These are phyloP conservation scores for Cylindrotheca fusiformis DNA, from an alignment of 108 stramenopile genomes.

Conservation along the genomic window DNA sequence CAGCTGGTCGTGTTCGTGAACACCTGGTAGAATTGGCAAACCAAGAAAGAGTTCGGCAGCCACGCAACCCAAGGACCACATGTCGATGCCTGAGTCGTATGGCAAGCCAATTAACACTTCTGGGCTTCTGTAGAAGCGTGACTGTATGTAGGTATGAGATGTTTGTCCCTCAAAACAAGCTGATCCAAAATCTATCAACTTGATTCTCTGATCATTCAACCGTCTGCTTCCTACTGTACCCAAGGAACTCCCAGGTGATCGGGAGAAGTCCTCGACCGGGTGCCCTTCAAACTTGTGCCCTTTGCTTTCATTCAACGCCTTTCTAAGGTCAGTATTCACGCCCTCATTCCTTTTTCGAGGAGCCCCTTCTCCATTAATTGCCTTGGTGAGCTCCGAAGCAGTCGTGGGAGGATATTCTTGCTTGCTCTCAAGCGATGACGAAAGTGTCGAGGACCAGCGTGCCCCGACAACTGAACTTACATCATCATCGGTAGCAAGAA, in stretches of 20 bases:
- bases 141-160: conserved; percentile 96
- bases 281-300: no score
- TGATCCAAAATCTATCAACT: conserved; percentile 97
- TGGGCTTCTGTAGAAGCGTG: conserved; percentile 97
- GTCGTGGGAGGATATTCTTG: not conserved
- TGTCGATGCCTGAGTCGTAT: conserved; percentile 96
- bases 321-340: not conserved
- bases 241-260: conserved; percentile 2
- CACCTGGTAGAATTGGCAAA: conserved; percentile 94
- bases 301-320: no score
- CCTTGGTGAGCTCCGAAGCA: not conserved
- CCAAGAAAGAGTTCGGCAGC: conserved; percentile 95
- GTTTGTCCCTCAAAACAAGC: conserved; percentile 90
- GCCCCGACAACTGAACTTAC: conserved; percentile 36
- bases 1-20: conserved; percentile 95
- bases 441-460: not conserved
- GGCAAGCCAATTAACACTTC: conserved; percentile 92
- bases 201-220: conserved; percentile 46
- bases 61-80: conserved; percentile 97
- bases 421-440: not conserved
- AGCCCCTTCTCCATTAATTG: not conserved
- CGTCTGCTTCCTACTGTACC: not conserved
- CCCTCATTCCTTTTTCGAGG: not conserved
- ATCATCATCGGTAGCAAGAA: conserved; percentile 67
- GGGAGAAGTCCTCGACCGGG: not conserved